Evolutionary conservation across 805 yeast genomes (phyloP).

Genomic region (Zygosaccharomyces rouxii): DNA sequence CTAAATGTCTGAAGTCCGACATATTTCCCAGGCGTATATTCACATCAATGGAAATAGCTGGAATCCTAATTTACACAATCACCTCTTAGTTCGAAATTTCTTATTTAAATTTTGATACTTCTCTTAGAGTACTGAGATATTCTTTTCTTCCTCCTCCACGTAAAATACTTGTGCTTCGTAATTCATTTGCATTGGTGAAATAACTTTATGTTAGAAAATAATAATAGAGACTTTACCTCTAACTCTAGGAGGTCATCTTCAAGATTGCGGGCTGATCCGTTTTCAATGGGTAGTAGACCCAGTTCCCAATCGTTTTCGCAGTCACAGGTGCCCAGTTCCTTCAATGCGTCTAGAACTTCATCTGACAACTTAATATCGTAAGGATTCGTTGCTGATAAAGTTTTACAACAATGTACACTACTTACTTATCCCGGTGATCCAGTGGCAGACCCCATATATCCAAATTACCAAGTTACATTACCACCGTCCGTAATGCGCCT

Average conservation of each 20-base stretch:
- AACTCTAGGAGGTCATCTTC: background rate
- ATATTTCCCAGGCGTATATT: no score
- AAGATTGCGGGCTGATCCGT: background rate
- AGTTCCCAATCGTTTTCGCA: background rate
- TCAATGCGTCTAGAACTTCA: background rate
- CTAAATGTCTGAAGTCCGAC: no score
- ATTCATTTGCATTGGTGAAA: no score
- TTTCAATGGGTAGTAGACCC: background rate
- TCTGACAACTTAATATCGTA: background rate
- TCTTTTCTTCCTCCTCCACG: no score
- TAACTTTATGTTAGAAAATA: background rate
- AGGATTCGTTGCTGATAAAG: constrained; percentile 2
- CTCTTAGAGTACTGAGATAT: no score
- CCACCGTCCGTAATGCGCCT: background rate
- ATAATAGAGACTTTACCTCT: background rate
- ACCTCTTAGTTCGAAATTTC: no score
- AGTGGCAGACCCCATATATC: background rate
- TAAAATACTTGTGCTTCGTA: no score
- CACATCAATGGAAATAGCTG: no score
- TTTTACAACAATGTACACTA: background rate
- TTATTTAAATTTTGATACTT: no score
- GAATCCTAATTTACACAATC: no score
- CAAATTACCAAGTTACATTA: background rate
- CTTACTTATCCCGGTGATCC: constrained; percentile 4
- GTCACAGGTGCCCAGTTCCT: background rate